Base-by-base conservation (phyloP, 495 filamentous ascomycete genomes). In the Physcia stellaris region DNA sequence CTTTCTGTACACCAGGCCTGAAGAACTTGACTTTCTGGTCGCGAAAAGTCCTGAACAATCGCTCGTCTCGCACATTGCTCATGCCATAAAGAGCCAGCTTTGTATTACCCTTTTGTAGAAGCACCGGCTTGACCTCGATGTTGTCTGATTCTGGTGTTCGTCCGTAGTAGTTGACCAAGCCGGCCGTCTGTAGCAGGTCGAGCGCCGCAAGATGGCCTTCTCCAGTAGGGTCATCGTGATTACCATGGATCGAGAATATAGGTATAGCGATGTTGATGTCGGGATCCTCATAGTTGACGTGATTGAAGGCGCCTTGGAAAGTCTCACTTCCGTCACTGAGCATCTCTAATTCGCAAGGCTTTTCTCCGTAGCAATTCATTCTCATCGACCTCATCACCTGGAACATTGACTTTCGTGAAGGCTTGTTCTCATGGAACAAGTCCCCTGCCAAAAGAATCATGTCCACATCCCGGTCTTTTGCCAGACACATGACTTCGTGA, bases 241-340 rank as follows among this genome's bases (percentile, higher is more conserved):
- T 99, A 21, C 90, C 90, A 51, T 99, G 90, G 35, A 99, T 99
- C 1, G 86, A 93, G 53, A 99, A 99, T 24, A 99, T 85, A 0
- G 90, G 90, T 32, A 95, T 94, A 10, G 86, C 86, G 43, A 99
- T 77, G 48, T 99, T 99, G 52, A 99, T 94, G 53, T 99, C 86
- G 17, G 86, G 74, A 49, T 99, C 90, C 53, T 95, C 83, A 52
- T 96, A 99, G 57, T 99, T 99, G 53, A 94, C 88, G 57, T 94
- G 80, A 29, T 83, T 79, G 51, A 92, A 86, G 1, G 83, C 77
- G 0, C 75, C 75, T 48, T 81, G 76, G 53, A 98, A 94, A 40
- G 79, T 80, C 47, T 94, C 83, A 50, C 72, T 83, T 2, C 81
- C 81, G 59, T 99, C 90, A 55, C 85, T 92, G 33, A 99, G 68